Conservation (phyloP, 352 stramenopile genomes). For the Phytophthora palmivora region DNA sequence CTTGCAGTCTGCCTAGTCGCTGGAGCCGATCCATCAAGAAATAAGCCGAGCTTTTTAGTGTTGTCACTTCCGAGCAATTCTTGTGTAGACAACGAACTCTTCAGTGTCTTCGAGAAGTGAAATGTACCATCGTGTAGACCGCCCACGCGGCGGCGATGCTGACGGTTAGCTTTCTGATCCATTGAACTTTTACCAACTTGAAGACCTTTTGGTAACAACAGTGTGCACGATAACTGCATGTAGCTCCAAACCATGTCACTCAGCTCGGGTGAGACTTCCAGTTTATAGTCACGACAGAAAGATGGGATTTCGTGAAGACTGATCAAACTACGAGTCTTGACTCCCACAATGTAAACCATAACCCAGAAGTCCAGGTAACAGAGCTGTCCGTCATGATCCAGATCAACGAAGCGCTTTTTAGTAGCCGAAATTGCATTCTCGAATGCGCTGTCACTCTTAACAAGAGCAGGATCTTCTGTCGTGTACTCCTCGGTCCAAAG, state of each 20-base stretch:
- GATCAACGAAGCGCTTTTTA: conserved; percentile 57
- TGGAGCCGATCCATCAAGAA: conserved; percentile 41
- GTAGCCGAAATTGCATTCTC: conserved; percentile 58
- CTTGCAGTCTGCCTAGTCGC: conserved; percentile 45
- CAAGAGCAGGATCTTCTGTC: conserved; percentile 16
- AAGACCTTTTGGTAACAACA: conserved; percentile 67
- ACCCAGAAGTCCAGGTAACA: conserved; percentile 88
- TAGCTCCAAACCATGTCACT: conserved; percentile 54
- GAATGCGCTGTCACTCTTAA: conserved; percentile 44
- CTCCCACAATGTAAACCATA: conserved; percentile 80
- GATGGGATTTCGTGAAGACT: conserved; percentile 74
- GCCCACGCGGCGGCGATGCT: conserved; percentile 53
- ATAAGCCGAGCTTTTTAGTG: conserved; percentile 31
- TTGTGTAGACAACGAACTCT: conserved; percentile 51
- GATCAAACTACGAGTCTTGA: conserved; percentile 60
- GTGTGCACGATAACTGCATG: conserved; percentile 64
- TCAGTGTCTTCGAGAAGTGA: conserved; percentile 36
- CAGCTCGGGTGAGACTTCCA: conserved; percentile 69
- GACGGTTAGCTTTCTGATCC: conserved; percentile 42
- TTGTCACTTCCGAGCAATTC: conserved; percentile 40
- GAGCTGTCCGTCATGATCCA: conserved; percentile 62
- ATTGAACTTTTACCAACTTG: conserved; percentile 59
- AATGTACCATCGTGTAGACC: conserved; percentile 63
- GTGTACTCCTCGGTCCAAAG: conserved; percentile 61
- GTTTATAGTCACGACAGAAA: conserved; percentile 79